Base-by-base conservation (phyloP, 495 filamentous ascomycete genomes). In the Margaritispora aquatica region DNA sequence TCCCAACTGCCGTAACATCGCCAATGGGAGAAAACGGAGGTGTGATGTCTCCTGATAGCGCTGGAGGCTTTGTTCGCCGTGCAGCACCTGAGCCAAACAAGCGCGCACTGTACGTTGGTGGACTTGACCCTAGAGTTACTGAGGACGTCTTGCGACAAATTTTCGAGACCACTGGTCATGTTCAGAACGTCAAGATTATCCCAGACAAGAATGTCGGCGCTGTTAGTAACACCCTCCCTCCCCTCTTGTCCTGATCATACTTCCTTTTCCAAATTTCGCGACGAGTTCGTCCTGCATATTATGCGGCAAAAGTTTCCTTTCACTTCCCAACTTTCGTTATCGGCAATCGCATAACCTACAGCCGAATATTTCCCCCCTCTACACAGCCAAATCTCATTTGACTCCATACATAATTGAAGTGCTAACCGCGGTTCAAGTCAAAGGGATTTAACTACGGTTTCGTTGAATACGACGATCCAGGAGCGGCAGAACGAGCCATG, bases 391-490 rank as follows among this genome's bases (percentile, higher is more conserved):
- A n/a, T n/a, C n/a, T n/a, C n/a, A n/a, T n/a, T n/a, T n/a, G n/a
- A n/a, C n/a, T n/a, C n/a, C n/a, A n/a, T n/a, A n/a, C 15, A 50
- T 1, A 5, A 23, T 24, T 8, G 34, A 57, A 34, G n/a, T 54
- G 58, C 66, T 68, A 68, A 68, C 64, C 57, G 60, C 63, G 46
- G 44, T 59, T 63, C 48, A 84, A 96, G 83, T 88, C 83, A 67
- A 97, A 97, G 80, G 94, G 94, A 36, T 93, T 89, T 79, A 99
- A 99, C 79, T 99, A 99, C 76, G 94, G 94, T 47, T 99, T 99
- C 72, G 90, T 99, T 48, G 94, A 99, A 73, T 99, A 95, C 72
- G 94, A 99, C 72, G 95, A 99, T 72, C 95, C 94, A 31, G 93
- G 88, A 71, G 88, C 91, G 34, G 94, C 94, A 60, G 95, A 97